Evolutionary conservation across 1,284 basidiomycete species (phyloP).

Genomic region (Pseudozyma hubeiensis): DNA sequence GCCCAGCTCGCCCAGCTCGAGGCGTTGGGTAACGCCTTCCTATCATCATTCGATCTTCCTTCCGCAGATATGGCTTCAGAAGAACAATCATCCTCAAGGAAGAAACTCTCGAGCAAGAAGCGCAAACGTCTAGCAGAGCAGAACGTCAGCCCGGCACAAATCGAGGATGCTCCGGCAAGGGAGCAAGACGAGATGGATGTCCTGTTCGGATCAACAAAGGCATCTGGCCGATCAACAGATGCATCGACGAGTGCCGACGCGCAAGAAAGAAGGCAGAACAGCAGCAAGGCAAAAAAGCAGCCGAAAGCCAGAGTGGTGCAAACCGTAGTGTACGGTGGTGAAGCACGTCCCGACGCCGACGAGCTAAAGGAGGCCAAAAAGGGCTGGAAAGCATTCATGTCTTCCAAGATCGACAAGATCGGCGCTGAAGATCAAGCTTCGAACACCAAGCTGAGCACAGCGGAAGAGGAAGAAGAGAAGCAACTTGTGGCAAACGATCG

Average conservation of each 20-base stretch:
- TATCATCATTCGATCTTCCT: constrained; percentile 37
- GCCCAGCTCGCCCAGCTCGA: constrained; percentile 40
- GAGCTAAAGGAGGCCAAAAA: constrained; percentile 37
- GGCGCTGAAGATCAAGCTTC: constrained; percentile 21
- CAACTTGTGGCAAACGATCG: constrained; percentile 62
- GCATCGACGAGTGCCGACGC: neutral
- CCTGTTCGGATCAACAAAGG: constrained; percentile 23
- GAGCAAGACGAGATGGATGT: constrained; percentile 39
- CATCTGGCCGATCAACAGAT: constrained; percentile 1
- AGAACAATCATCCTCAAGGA: neutral
- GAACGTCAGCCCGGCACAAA: constrained; percentile 1
- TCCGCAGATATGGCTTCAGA: constrained; percentile 2
- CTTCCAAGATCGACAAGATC: constrained; percentile 53
- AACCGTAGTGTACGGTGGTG: constrained; percentile 45
- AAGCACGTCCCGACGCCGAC: constrained; percentile 22
- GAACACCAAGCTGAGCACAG: constrained; percentile 18
- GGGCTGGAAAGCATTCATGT: constrained; percentile 56
- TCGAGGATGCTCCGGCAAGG: constrained; percentile 2
- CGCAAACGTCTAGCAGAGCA: constrained; percentile 30
- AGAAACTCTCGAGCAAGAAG: constrained; percentile 34
- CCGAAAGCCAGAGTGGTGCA: constrained; percentile 29
- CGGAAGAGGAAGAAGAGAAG: constrained; percentile 57
- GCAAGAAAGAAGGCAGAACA: constrained; percentile 5
- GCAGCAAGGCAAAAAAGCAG: constrained; percentile 15
- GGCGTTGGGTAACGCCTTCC: constrained; percentile 42